Percentiles rank a stretch among this genome's conserved stretches.
Conservation (phyloP, 2,329 filamentous ascomycete genomes). For the Aspergillus niger region DNA sequence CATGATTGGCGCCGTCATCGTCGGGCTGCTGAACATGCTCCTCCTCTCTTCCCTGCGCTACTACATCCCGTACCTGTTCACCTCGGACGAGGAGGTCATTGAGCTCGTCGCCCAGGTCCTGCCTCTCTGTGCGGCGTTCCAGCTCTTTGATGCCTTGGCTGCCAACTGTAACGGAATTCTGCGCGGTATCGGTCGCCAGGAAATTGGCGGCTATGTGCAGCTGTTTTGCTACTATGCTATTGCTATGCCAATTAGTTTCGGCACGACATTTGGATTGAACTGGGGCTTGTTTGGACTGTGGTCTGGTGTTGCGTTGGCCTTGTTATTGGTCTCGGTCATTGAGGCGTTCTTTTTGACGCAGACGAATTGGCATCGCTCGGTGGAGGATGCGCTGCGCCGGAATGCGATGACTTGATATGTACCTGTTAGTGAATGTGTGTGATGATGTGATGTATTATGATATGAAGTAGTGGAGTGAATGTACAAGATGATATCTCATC, state of each 20-base stretch:
- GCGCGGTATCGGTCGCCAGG: constrained; percentile 82
- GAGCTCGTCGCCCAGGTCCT: constrained; percentile 68
- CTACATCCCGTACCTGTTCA: constrained; percentile 76
- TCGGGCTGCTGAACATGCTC: constrained; percentile 78
- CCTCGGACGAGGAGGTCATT: constrained; percentile 70
- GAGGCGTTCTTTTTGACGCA: constrained; percentile 60
- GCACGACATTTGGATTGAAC: constrained; percentile 71
- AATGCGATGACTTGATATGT: constrained; percentile 44
- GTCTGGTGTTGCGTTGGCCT: constrained; percentile 73
- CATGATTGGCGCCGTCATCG: constrained; percentile 64
- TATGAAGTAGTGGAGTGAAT: too few species aligned
- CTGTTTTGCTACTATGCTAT: constrained; percentile 83
- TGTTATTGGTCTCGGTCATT: constrained; percentile 59
- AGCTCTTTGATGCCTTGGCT: constrained; percentile 81
- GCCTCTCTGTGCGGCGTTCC: constrained; percentile 82
- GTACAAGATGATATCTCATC: too few species aligned
- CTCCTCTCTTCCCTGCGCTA: constrained; percentile 69
- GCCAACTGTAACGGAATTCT: constrained; percentile 81
- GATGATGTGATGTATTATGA: not conserved
- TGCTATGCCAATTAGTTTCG: constrained; percentile 81
- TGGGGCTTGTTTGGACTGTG: constrained; percentile 83
- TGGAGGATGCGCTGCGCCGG: constrained; percentile 60
- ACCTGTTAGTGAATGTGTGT: not conserved
- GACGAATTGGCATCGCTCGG: constrained; percentile 60
- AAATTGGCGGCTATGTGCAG: constrained; percentile 87